Conservation (phyloP, 179 eudicot genomes). For the Beta lomatogona region DNA sequence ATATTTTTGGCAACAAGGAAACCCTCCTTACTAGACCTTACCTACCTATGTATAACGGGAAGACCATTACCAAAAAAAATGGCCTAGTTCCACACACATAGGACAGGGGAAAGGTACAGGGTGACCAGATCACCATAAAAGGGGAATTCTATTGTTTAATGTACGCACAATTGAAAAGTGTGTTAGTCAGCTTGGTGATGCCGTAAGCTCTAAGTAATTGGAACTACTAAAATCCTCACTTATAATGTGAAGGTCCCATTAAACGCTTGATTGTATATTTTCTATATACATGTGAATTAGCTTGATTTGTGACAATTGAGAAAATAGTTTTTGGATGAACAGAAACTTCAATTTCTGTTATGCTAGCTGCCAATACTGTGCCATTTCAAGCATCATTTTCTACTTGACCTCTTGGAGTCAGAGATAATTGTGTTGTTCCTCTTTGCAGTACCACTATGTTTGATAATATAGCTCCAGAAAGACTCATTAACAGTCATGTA, state of each 20-base stretch:
- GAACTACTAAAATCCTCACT: not conserved
- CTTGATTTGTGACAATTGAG: not conserved
- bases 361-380: not conserved
- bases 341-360: not conserved
- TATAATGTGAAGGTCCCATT: not conserved
- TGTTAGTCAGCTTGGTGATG: not conserved
- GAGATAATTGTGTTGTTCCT: not conserved
- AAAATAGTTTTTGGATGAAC: not conserved
- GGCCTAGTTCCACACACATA: too few relatives aligned
- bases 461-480: not conserved
- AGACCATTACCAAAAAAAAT: not conserved
- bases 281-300: not conserved
- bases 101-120: not conserved
- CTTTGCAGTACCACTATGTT: not conserved
- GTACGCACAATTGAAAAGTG: not conserved
- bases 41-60: not conserved
- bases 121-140: not conserved
- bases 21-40: not conserved
- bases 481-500: not conserved
- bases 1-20: not conserved
- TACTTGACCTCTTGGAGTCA: not conserved
- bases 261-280: not conserved
- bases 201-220: too few relatives aligned
- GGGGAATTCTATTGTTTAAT: not conserved
- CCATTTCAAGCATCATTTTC: not conserved